Evolutionary conservation across 2,329 filamentous ascomycete genomes (phyloP).

Genomic region (Colletotrichum orchidophilum): DNA sequence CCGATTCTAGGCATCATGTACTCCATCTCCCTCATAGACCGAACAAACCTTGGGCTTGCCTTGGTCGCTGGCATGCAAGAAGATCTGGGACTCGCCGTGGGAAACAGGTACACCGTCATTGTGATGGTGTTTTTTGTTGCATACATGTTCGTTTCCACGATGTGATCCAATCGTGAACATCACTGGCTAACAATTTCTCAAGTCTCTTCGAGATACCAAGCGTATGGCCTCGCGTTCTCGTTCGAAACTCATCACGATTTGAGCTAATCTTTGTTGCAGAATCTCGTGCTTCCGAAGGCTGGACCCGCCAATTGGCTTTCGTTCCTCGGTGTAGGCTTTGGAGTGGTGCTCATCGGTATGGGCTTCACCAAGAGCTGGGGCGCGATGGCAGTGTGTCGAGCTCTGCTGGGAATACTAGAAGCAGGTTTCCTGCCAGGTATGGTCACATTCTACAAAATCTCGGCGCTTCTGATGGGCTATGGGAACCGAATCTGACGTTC

Average conservation of each 20-base stretch:
- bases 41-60: constrained; percentile 31
- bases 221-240: background rate
- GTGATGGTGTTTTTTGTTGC: background rate
- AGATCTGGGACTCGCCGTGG: constrained; percentile 32
- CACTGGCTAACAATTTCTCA: background rate
- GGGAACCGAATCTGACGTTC: background rate
- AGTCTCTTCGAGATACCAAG: background rate
- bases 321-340: background rate
- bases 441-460: background rate
- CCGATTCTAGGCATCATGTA: constrained; percentile 44
- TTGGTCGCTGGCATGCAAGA: constrained; percentile 34
- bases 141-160: background rate
- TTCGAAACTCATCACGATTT: background rate
- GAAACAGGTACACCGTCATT: constrained; percentile 1
- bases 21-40: constrained; percentile 35
- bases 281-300: background rate
- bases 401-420: background rate
- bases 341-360: background rate
- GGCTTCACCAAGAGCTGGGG: background rate
- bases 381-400: background rate
- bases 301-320: background rate
- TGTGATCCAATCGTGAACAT: background rate
- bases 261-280: background rate
- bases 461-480: background rate
- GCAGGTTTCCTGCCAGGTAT: background rate